Evolutionary conservation across 352 stramenopile genomes (phyloP).

Genomic region (Globisporangium viniferum): DNA sequence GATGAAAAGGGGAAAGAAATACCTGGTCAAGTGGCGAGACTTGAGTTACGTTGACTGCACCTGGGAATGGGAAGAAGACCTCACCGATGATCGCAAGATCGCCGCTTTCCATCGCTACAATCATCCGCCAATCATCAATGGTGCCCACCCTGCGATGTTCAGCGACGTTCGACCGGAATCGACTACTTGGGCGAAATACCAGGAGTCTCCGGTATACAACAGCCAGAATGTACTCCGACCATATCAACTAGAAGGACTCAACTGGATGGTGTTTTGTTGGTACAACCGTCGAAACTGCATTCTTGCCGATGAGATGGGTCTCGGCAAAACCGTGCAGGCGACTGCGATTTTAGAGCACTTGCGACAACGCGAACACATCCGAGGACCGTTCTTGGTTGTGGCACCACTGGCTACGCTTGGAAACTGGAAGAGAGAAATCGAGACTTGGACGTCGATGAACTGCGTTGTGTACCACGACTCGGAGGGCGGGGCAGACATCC

Average conservation of each 20-base stretch:
- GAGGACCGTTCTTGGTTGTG: constrained; percentile 97
- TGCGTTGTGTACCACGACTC: constrained; percentile 99
- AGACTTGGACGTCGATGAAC: constrained; percentile 99
- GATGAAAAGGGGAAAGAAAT: constrained; percentile 86
- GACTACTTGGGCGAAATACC: constrained; percentile 85
- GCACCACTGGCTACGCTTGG: constrained; percentile 96
- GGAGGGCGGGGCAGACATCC: constrained; percentile 87
- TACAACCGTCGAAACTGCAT: constrained; percentile 96
- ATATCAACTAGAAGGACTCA: constrained; percentile 98
- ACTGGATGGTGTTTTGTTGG: constrained; percentile 98
- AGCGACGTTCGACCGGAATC: constrained; percentile 79
- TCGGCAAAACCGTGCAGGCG: constrained; percentile 91
- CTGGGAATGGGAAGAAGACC: constrained; percentile 88
- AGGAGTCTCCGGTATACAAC: constrained; percentile 87
- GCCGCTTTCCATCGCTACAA: constrained; percentile 85
- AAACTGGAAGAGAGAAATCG: constrained; percentile 99
- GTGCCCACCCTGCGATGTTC: constrained; percentile 78
- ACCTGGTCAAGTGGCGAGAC: constrained; percentile 91
- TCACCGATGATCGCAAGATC: constrained; percentile 89
- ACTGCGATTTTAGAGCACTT: constrained; percentile 95
- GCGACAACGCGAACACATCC: constrained; percentile 87
- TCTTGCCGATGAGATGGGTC: constrained; percentile 85
- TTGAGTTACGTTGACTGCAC: constrained; percentile 88
- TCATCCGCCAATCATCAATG: constrained; percentile 81
- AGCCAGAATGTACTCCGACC: constrained; percentile 94